Conservation (phyloP, 2,329 filamentous ascomycete genomes). For the Ophiobolus disseminans region DNA sequence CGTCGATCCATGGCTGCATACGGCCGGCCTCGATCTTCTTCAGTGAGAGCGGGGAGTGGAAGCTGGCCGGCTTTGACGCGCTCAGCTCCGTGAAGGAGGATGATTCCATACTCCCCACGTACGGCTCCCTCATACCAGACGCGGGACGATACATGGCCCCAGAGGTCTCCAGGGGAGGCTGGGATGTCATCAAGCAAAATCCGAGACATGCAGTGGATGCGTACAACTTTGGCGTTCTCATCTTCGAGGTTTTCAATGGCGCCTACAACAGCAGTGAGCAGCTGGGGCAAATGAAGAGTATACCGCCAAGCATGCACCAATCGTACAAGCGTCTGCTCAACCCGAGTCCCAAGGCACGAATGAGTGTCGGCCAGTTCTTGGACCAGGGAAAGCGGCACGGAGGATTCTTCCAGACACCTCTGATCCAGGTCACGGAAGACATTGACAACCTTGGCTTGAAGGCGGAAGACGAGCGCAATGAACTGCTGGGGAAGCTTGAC, state of each 20-base stretch:
- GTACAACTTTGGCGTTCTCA: conserved; percentile 81
- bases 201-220: conserved; percentile 84
- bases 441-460: conserved; percentile 94
- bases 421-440: conserved; percentile 91
- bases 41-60: conserved; percentile 97
- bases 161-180: conserved; percentile 85
- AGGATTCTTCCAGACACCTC: conserved; percentile 88
- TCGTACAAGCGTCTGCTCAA: conserved; percentile 91
- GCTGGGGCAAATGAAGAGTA: conserved; percentile 81
- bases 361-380: conserved; percentile 84
- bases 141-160: conserved; percentile 84
- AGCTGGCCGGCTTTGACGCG: conserved; percentile 90
- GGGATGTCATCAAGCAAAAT: conserved; percentile 86
- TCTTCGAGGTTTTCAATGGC: conserved; percentile 93
- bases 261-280: conserved; percentile 78
- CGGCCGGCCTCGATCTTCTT: conserved; percentile 88
- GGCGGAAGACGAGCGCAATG: conserved; percentile 80
- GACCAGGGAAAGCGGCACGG: conserved; percentile 84
- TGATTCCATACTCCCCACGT: conserved; percentile 89
- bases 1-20: conserved; percentile 88
- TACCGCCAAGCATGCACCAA: conserved; percentile 87
- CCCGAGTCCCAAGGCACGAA: conserved; percentile 84
- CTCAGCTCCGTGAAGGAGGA: conserved; percentile 96
- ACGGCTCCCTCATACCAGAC: conserved; percentile 86
- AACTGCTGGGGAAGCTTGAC: conserved; percentile 84